Percentiles rank a stretch among this genome's conserved stretches.
phyloP scores from a whole-genome alignment of 2,329 filamentous ascomycete genomes.

The Fusarium sp. region DNA sequence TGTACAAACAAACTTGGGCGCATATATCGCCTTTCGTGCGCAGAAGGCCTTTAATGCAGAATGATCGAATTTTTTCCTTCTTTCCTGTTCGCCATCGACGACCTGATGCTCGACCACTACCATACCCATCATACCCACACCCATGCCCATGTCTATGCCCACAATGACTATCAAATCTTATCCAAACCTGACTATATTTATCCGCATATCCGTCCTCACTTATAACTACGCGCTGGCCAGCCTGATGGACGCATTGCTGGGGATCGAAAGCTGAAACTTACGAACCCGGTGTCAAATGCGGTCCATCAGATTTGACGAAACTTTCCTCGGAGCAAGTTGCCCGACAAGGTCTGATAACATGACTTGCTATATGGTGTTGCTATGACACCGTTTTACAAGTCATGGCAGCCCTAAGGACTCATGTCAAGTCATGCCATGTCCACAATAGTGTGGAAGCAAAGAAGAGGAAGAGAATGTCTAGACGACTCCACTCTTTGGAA shows the following conservation, averaged over 20 bases:
- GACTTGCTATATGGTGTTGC: constrained; percentile 15
- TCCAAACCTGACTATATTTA: constrained; percentile 8
- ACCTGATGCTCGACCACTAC: neutral
- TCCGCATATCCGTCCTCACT: constrained; percentile 23
- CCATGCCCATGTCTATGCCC: constrained; percentile 4
- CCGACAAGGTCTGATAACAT: constrained; percentile 5
- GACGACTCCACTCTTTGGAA: constrained; percentile 10
- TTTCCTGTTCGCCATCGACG: constrained; percentile 2
- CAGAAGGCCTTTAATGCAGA: constrained; percentile 4
- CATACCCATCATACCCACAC: neutral
- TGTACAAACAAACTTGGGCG: neutral
- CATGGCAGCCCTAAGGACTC: constrained; percentile 9
- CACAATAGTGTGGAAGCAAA: constrained; percentile 6
- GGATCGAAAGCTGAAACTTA: constrained; percentile 36
- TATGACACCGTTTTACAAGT: constrained; percentile 6
- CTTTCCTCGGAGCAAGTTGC: constrained; percentile 15
- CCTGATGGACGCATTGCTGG: constrained; percentile 1
- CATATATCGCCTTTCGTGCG: constrained; percentile 2
- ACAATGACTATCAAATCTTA: neutral
- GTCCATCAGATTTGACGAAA: constrained; percentile 3
- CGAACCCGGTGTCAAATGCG: constrained; percentile 4
- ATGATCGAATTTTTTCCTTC: neutral
- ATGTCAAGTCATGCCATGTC: constrained; percentile 8
- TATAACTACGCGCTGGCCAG: constrained; percentile 11
- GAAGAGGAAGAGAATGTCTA: constrained; percentile 1